phyloP scores from a whole-genome alignment of 2,329 filamentous ascomycete genomes.

The Trichothecium roseum region DNA sequence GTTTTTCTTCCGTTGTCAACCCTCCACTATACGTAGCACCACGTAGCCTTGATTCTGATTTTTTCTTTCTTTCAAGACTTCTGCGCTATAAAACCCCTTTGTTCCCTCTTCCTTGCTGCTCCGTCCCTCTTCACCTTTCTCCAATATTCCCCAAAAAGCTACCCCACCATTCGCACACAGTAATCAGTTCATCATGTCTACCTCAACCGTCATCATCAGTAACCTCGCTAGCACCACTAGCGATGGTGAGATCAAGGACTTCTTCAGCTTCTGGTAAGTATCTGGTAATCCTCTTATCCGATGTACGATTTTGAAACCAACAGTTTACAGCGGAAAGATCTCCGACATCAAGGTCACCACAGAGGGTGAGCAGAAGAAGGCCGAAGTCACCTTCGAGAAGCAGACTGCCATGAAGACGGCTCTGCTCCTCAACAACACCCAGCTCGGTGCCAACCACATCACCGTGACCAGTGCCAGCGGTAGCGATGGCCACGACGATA shows the following conservation, averaged over 20 bases:
- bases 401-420: conserved; percentile 94
- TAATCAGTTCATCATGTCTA: conserved; percentile 37
- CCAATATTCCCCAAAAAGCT: conserved; percentile 5
- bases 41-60: background rate
- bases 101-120: conserved; percentile 2
- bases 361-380: conserved; percentile 61
- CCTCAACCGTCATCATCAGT: conserved; percentile 69
- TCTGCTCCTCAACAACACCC: conserved; percentile 91
- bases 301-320: conserved; percentile 9
- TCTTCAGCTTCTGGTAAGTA: conserved; percentile 88
- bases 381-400: conserved; percentile 94
- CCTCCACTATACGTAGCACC: too few relatives aligned
- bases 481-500: conserved; percentile 52
- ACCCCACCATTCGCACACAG: conserved; percentile 2
- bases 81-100: background rate
- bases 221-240: conserved; percentile 75
- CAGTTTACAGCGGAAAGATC: conserved; percentile 69
- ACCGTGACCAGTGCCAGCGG: conserved; percentile 58
- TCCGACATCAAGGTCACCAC: conserved; percentile 66
- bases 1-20: background rate
- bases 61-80: background rate
- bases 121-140: conserved; percentile 7
- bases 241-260: conserved; percentile 88
- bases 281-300: background rate
- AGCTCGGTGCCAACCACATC: conserved; percentile 81